These are phyloP conservation scores for Tolypocladium ovalisporum DNA, from an alignment of 2,329 filamentous ascomycete species.

Conservation along the genomic window DNA sequence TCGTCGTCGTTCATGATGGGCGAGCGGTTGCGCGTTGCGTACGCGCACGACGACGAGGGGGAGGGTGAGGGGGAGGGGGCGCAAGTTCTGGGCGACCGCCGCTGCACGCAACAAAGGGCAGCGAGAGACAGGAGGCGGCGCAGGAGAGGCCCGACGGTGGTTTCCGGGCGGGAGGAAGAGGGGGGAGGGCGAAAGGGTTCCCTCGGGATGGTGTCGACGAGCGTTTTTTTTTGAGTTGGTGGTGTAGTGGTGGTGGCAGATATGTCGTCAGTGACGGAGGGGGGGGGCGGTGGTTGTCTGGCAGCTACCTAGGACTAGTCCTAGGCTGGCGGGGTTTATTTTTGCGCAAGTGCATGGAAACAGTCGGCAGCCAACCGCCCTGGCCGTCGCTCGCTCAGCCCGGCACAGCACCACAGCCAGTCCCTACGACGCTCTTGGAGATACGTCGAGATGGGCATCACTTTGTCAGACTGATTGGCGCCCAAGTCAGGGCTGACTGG, in stretches of 20 bases:
- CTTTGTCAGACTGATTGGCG: background rate
- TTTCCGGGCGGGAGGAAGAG: conserved; percentile 3
- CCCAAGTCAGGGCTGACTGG: background rate
- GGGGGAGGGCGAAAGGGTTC: conserved; percentile 2
- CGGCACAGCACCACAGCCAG: background rate
- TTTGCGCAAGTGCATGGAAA: conserved; percentile 1
- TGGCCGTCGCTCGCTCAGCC: background rate
- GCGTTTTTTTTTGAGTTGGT: conserved; percentile 7
- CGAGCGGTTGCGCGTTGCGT: conserved; percentile 25
- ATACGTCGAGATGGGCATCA: background rate
- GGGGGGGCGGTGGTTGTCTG: conserved; percentile 6
- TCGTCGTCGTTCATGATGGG: conserved; percentile 53
- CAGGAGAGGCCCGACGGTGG: background rate
- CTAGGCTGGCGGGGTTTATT: conserved; percentile 16
- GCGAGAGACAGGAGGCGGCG: background rate
- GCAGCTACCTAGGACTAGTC: background rate
- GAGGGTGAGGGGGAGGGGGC: too few species aligned
- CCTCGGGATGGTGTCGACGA: conserved; percentile 3
- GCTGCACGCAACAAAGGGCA: background rate
- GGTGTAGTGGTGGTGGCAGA: conserved; percentile 15
- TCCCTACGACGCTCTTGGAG: too few species aligned
- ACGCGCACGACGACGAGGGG: conserved; percentile 22
- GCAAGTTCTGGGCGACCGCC: background rate
- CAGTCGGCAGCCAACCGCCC: background rate
- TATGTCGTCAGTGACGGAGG: conserved; percentile 26